Base-by-base conservation (phyloP, 768 basidiomycete genomes). In the Leccinum aurantiacum region DNA sequence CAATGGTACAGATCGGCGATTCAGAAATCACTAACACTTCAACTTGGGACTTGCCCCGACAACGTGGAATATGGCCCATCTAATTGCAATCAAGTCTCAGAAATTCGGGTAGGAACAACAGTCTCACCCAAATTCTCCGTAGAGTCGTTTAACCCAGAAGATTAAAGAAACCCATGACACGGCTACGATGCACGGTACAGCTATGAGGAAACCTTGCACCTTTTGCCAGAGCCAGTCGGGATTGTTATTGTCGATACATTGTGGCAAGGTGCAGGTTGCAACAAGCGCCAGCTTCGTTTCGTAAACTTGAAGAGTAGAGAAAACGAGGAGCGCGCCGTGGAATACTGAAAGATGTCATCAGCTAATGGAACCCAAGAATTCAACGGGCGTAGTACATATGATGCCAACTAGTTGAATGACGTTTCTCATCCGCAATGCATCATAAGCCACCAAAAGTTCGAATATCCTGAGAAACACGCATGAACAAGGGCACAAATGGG, bases 51-150 rank as follows among this genome's bases (percentile, higher is more conserved):
- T 91, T 17, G 92, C 92, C 33, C 91, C 91, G 22, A 93, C 91
- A 37, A 90, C 85, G 68, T 93, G 92, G 78, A 94, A 94, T 68
- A 94, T 90, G 44, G 90, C 91, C 93, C 92, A 94, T 48, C 91
- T 93, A 62, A 55, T 54, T 9, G 58, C 49, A 53, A 60, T 64
- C 44, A 63, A 54, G 17, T n/a, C 17, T 57, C 25, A 10, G 4
- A 13, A 10, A 52, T 33, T 25, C 35, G 6, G 10, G 33, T n/a
- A 59, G 6, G 37, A 50, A 57, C 35, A 47, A 47, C 4, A 9
- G 56, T 6, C 86, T 56, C 71, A 92, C 91, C 92, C 92, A 69
- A 94, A 94, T 74, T 94, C 92, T 49, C 76, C 80, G 65, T 87
- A 94, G 5, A 94, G 81, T 65, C 85, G 75, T 65, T 82, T 85